Conservation (phyloP, 2,329 filamentous ascomycete genomes). For the Amauroascus niger region DNA sequence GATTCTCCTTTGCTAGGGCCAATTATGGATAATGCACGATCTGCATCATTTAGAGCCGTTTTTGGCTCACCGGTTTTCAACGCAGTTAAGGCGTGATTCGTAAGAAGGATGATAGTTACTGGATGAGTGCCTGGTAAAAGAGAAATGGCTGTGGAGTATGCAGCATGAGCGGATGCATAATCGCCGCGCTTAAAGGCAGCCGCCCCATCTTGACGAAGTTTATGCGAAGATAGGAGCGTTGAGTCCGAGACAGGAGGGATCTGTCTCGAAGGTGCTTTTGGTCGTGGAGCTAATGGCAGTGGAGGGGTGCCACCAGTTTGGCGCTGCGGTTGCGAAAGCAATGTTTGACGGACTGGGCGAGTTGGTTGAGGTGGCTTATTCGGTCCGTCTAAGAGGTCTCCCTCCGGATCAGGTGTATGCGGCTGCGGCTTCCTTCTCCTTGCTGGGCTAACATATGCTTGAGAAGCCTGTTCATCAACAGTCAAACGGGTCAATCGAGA, state of each 20-base stretch:
- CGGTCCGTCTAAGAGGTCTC: slow-evolving; percentile 55
- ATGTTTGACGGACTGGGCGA: slow-evolving; percentile 27
- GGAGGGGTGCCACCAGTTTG: slow-evolving; percentile 24
- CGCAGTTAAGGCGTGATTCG: slow-evolving; percentile 80
- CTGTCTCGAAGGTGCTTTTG: slow-evolving; percentile 41
- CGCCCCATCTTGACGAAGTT: slow-evolving; percentile 68
- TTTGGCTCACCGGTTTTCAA: slow-evolving; percentile 90
- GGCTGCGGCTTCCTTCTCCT: slow-evolving; percentile 60
- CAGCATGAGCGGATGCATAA: slow-evolving; percentile 72
- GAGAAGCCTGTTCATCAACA: slow-evolving; percentile 67
- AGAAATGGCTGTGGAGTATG: slow-evolving; percentile 67
- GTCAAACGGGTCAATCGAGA: slow-evolving; percentile 54
- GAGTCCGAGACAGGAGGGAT: slow-evolving; percentile 58
- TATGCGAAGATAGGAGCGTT: slow-evolving; percentile 64
- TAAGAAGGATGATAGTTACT: slow-evolving; percentile 75
- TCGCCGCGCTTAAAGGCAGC: slow-evolving; percentile 91
- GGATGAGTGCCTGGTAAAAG: slow-evolving; percentile 71
- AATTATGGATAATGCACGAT: slow-evolving; percentile 68
- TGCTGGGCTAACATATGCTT: slow-evolving; percentile 80
- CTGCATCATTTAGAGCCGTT: slow-evolving; percentile 72
- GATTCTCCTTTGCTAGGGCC: slow-evolving; percentile 67
- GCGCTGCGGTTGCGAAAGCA: slow-evolving; percentile 34
- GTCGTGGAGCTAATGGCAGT: slow-evolving; percentile 37
- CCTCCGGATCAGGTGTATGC: slow-evolving; percentile 42
- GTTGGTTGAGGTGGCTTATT: slow-evolving; percentile 26